Evolutionary conservation across 2,329 filamentous ascomycete species (phyloP).

Genomic region (Lachnellula occidentalis): DNA sequence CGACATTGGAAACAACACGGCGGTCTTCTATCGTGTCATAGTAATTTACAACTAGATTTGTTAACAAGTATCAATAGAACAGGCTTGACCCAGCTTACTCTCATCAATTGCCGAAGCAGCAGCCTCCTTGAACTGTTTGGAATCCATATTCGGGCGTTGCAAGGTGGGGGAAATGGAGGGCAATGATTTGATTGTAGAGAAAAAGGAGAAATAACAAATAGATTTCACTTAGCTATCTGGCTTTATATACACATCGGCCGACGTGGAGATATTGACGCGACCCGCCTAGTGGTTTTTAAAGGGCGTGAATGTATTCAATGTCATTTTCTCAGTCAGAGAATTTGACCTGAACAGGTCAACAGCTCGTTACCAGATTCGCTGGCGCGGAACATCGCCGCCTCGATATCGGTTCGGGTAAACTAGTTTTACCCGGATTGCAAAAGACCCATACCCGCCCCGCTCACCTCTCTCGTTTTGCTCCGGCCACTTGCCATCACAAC

Average conservation of each 20-base stretch:
- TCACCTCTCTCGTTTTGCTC: no score
- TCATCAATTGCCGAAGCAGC: constrained; percentile 77
- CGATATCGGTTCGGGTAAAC: no score
- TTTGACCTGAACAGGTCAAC: no score
- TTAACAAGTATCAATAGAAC: constrained; percentile 6
- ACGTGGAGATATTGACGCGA: constrained; percentile 26
- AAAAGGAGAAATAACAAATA: constrained; percentile 19
- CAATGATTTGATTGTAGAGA: constrained; percentile 23
- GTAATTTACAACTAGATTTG: constrained; percentile 68
- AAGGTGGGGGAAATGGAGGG: background rate
- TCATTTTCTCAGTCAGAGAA: no score
- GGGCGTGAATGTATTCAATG: background rate
- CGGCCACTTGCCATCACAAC: no score
- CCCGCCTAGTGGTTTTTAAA: background rate
- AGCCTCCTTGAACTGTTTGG: constrained; percentile 69
- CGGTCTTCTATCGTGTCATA: constrained; percentile 68
- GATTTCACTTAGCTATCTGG: constrained; percentile 35
- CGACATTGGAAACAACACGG: constrained; percentile 69
- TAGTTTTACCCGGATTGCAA: no score
- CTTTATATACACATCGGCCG: constrained; percentile 12
- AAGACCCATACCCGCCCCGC: no score
- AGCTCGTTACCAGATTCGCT: no score
- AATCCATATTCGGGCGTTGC: constrained; percentile 56
- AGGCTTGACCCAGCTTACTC: constrained; percentile 48
- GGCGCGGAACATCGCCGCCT: no score